Conservation (phyloP, 2,329 filamentous ascomycete species). For the Ophiocordyceps camponoti-floridani region DNA sequence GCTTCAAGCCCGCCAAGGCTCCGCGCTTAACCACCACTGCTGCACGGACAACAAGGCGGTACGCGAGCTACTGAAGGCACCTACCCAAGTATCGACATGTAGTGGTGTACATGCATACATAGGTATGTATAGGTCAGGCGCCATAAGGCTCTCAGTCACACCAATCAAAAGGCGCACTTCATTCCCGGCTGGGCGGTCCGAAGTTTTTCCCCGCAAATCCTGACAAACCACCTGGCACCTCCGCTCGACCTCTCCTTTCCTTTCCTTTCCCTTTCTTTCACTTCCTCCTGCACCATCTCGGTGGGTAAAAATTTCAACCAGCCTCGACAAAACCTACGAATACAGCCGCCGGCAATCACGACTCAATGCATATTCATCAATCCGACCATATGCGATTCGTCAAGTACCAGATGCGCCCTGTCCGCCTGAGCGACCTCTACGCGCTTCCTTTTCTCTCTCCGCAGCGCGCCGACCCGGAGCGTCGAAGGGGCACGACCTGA, state of each 20-base stretch:
- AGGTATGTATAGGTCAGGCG: too few relatives aligned
- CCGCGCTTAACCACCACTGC: too few relatives aligned
- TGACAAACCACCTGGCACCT: background rate
- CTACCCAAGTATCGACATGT: too few relatives aligned
- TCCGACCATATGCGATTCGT: constrained; percentile 25
- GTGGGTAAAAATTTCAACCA: background rate
- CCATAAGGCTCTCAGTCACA: too few relatives aligned
- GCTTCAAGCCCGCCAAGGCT: too few relatives aligned
- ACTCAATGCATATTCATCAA: constrained; percentile 39
- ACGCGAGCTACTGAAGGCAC: too few relatives aligned
- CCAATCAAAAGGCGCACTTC: too few relatives aligned
- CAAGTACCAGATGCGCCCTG: constrained; percentile 39
- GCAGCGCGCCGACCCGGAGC: constrained; percentile 38
- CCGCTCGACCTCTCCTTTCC: background rate
- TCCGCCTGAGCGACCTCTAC: constrained; percentile 28
- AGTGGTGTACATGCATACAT: too few relatives aligned
- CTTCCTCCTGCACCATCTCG: background rate
- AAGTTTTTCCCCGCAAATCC: background rate
- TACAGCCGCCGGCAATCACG: constrained; percentile 1
- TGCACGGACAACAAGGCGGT: too few relatives aligned
- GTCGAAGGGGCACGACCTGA: constrained; percentile 35
- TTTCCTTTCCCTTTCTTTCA: background rate
- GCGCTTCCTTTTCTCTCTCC: constrained; percentile 27
- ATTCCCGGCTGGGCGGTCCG: background rate
- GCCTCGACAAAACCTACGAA: background rate